Evolutionary conservation across 768 basidiomycete species (phyloP), one percentile per base, ranked within the genome.

Genomic region (Kwoniella newhampshirensis): DNA sequence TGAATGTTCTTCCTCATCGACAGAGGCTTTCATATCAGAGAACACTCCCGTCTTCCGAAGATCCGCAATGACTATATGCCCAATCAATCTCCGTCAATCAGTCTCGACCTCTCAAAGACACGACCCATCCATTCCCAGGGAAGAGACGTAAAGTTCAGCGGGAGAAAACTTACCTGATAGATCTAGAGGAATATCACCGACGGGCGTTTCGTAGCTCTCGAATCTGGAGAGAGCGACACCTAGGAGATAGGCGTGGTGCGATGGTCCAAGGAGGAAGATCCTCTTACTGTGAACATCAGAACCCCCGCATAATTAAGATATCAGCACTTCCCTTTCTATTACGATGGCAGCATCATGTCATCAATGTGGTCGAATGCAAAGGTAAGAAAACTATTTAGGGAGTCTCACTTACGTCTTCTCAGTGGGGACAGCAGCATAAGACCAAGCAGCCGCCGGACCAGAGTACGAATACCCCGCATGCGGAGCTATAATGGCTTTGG

Each of bases 401-500:
- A n/a, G n/a, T n/a, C n/a, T 15, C 23, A 80, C 86, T 63, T 62
- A 94, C 96, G 97, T 88, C 67, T 82, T 82, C 3, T 82, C 81
- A 0, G 84, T 85, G 68, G 94, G 87, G 59, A 98, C 87, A 68
- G 84, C 84, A 75, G 85, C 87, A 79, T 98, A 99, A 0, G 94
- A 94, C 91, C 91, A 98, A 2, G 91, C 94, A 2, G 96, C 94
- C 0, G 93, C 82, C 4, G 85, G 86, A 20, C 96, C 96, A 51
- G 92, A 96, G 77, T 96, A 98, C 4, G 85, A 82, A 78, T 93
- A 97, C 4, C 96, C 96, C 1, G 96, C 96, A 76, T 99, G 96
- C 92, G 96, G 96, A 18, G 88, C 93, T 42, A 99, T 93, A 71
- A 99, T 82, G n/a, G 93, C 96, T 73, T 84, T 87, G 64, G 83